These are phyloP conservation scores for Jatropha podagrica DNA, from an alignment of 441 rosid genomes.

Conservation along the genomic window DNA sequence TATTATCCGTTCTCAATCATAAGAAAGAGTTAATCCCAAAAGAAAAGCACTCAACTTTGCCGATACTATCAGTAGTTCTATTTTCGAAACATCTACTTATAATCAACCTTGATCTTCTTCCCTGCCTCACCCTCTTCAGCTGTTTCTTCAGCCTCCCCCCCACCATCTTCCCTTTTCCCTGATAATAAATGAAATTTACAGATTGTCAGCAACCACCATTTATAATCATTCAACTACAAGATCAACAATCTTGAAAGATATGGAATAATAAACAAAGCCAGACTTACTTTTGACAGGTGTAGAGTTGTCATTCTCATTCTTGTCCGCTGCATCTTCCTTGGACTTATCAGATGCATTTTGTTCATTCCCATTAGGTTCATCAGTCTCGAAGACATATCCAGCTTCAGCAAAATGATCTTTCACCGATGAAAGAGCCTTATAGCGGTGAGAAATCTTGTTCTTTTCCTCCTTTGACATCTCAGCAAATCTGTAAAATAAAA, in stretches of 20 bases:
- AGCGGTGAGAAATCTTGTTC: slow-evolving; percentile 94
- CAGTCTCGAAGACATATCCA: slow-evolving; percentile 54
- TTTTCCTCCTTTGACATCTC: slow-evolving; percentile 95
- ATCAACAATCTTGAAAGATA: no score
- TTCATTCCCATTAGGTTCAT: slow-evolving; percentile 19
- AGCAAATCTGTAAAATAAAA: slow-evolving; percentile 54
- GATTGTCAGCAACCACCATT: no score
- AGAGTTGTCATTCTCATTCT: not conserved
- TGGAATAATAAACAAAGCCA: not conserved
- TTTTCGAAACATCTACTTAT: not conserved
- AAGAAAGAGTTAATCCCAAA: no score
- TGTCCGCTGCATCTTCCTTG: not conserved
- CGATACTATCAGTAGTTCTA: not conserved
- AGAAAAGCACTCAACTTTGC: not conserved
- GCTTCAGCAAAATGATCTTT: slow-evolving; percentile 75
- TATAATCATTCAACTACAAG: not conserved
- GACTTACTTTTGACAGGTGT: not conserved
- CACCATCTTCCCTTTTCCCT: slow-evolving; percentile 26
- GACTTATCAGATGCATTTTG: not conserved
- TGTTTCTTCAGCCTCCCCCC: not conserved
- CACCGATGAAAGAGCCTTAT: slow-evolving; percentile 64
- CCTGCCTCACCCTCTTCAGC: not conserved
- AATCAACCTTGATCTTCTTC: slow-evolving; percentile 10
- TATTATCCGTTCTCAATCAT: no score
- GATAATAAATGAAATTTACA: not conserved